Evolutionary conservation across 345 rosid genomes (phyloP).

Genomic region (Camelina sativa): DNA sequence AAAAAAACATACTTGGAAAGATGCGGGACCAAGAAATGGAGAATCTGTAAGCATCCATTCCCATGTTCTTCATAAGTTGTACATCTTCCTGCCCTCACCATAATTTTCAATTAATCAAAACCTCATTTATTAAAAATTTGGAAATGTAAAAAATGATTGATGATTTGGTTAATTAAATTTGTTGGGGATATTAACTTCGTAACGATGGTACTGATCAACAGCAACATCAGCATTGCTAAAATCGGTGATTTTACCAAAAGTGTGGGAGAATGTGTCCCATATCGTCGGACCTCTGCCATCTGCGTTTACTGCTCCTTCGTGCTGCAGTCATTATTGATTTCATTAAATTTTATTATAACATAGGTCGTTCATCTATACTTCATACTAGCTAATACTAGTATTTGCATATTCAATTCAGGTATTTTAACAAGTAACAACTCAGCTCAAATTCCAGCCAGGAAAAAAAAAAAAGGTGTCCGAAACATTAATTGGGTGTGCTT

Average conservation of each 20-base stretch:
- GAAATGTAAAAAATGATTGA: background rate
- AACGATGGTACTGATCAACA: constrained; percentile 88
- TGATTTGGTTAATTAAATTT: background rate
- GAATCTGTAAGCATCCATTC: constrained; percentile 90
- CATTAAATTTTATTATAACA: background rate
- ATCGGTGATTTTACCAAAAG: constrained; percentile 68
- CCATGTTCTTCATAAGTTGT: constrained; percentile 90
- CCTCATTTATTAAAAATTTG: background rate
- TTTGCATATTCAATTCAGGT: constrained; percentile 16
- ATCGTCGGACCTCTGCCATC: constrained; percentile 86
- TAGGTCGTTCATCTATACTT: background rate
- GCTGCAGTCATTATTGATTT: constrained; percentile 45
- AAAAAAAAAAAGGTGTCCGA: too few species aligned
- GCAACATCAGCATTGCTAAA: constrained; percentile 87
- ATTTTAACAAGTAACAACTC: background rate
- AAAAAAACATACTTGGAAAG: constrained; percentile 63
- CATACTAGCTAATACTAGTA: background rate
- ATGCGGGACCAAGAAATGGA: constrained; percentile 96
- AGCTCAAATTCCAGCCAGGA: background rate
- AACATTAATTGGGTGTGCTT: constrained; percentile 29
- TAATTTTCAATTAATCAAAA: background rate
- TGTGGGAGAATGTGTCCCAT: constrained; percentile 87
- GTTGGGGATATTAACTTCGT: constrained; percentile 48
- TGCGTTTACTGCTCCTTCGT: constrained; percentile 90
- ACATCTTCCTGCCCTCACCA: constrained; percentile 68